Base-by-base conservation (phyloP, 1,284 basidiomycete species). In the Moniliophthora roreri region DNA sequence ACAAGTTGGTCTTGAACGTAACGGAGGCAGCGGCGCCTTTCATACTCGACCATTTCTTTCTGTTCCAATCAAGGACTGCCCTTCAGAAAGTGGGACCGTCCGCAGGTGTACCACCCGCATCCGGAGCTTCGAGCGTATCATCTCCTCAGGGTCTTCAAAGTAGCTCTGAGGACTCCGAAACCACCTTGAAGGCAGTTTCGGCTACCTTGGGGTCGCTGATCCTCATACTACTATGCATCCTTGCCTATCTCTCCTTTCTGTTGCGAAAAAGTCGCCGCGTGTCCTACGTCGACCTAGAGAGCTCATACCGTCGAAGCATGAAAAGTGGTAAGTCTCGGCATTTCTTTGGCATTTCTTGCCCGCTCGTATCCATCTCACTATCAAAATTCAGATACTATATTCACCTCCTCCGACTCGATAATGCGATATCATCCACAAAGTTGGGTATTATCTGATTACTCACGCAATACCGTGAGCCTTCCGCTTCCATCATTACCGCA, bases 1-100 rank as follows among this genome's bases (percentile, higher is more conserved):
- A 80, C 59, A 62, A 57, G 2, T 60, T 80, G 16, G 58, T 60
- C 1, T 72, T 80, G 55, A 69, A 70, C 48, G 65, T 79, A 26
- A 66, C 66, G 0, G 56, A 62, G 11, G 64, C 64, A 5, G 58
- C 58, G 23, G 60, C 68, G 1, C 73, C 74, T 1, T 79, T 69
- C 54, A 74, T 66, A 5, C 55, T 79, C 16, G 67, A 73, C 42
- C 63, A 65, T 24, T 68, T 77, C 51, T 75, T 75, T 58, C 60
- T 70, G 1, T 58, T 64, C 23, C 67, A 32, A 11, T 71, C 6
- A 51, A 54, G 20, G 21, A 54, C 35, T 57, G 58, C 37, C 47
- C 56, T 35, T 56, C 56, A 26, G 50, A 58, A 52, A 51, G 63
- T 20, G 62, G 55, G 52, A 60, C 58, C 16, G 57, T 58, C 15